phyloP scores from a whole-genome alignment of 2,329 filamentous ascomycete genomes.

The Sporothrix humicola region DNA sequence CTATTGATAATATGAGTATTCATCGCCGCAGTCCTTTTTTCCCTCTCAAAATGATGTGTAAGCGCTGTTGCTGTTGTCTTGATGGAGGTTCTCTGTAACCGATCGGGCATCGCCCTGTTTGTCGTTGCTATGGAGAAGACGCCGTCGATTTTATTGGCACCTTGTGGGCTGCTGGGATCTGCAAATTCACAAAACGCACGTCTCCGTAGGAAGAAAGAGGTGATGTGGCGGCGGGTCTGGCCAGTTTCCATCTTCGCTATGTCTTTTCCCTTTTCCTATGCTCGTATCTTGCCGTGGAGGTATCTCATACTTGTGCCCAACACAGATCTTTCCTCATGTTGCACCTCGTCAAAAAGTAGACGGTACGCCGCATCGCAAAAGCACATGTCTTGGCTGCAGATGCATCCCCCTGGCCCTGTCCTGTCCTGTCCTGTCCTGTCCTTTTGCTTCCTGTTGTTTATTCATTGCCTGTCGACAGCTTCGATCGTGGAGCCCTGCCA shows the following conservation, averaged over 20 bases:
- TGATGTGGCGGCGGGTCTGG: conserved; percentile 19
- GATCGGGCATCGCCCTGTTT: neutral
- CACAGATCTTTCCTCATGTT: neutral
- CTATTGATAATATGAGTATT: neutral
- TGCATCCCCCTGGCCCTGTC: neutral
- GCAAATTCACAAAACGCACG: conserved; percentile 17
- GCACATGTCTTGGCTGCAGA: conserved; percentile 23
- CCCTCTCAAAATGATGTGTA: neutral
- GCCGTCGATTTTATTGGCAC: conserved; percentile 13
- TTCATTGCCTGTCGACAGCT: no score
- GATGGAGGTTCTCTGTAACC: neutral
- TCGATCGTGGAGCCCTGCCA: conserved; percentile 36
- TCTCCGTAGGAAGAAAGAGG: neutral
- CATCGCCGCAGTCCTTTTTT: neutral
- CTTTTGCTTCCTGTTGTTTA: neutral
- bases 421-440: neutral
- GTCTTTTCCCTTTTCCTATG: neutral
- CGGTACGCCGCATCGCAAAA: conserved; percentile 6
- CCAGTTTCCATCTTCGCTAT: neutral
- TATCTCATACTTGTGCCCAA: neutral
- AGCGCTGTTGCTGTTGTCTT: neutral
- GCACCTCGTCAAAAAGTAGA: neutral
- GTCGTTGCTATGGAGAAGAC: conserved; percentile 25
- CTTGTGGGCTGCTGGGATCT: conserved; percentile 15
- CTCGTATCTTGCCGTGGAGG: neutral